Conservation (phyloP, 768 basidiomycete species). For the Lentinula sp. region DNA sequence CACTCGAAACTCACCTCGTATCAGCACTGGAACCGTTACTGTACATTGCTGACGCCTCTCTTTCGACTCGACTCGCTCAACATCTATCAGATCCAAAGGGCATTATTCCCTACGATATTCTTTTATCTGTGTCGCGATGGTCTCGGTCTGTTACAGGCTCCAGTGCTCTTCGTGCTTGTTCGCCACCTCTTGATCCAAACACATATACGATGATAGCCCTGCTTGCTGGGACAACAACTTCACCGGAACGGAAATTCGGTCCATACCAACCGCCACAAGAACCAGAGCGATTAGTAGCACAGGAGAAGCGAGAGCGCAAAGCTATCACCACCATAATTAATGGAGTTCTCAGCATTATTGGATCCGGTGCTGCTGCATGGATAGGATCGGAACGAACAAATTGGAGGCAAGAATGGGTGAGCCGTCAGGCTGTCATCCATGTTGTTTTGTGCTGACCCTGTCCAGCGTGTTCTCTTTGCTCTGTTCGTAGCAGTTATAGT, state of each 20-base stretch:
- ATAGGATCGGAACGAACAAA: constrained; percentile 61
- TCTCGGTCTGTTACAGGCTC: constrained; percentile 45
- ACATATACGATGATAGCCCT: constrained; percentile 68
- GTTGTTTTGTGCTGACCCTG: constrained; percentile 3
- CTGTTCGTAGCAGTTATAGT: constrained; percentile 59
- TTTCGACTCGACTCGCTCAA: constrained; percentile 32
- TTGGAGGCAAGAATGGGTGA: constrained; percentile 74
- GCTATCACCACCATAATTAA: constrained; percentile 69
- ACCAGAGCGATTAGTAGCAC: constrained; percentile 40
- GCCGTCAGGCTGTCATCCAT: constrained; percentile 19
- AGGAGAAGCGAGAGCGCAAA: constrained; percentile 49
- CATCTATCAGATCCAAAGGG: constrained; percentile 28
- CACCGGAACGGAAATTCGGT: constrained; percentile 69
- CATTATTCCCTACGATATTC: constrained; percentile 58
- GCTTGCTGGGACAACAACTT: constrained; percentile 74
- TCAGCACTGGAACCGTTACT: constrained; percentile 40
- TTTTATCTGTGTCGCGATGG: constrained; percentile 64
- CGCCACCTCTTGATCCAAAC: constrained; percentile 41
- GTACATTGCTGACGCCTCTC: constrained; percentile 37
- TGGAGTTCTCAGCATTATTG: constrained; percentile 60
- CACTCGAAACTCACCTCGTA: constrained; percentile 60
- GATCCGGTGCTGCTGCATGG: constrained; percentile 65
- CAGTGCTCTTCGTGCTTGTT: constrained; percentile 21
- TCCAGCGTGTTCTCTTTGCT: constrained; percentile 56
- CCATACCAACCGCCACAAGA: constrained; percentile 37